phyloP scores from a whole-genome alignment of 768 basidiomycete species.

The Collybiopsis confluens region DNA sequence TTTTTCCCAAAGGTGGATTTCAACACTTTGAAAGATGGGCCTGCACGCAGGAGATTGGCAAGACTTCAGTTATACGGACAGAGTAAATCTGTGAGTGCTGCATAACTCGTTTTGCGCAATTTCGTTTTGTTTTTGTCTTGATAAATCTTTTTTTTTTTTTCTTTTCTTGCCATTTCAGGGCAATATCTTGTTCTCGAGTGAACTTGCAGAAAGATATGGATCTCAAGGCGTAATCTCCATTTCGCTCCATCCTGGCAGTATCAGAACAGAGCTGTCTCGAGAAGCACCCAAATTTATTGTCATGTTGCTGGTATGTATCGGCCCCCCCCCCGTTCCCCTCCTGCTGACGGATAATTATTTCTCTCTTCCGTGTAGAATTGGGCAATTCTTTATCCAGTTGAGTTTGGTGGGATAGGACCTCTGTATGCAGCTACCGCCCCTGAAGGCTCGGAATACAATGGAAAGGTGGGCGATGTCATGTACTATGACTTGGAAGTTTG shows the following conservation, averaged over 20 bases:
- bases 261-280: slow-evolving; percentile 12
- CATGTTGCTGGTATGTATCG: slow-evolving; percentile 7
- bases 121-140: not conserved
- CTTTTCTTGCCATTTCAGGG: slow-evolving; percentile 25
- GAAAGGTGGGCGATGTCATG: slow-evolving; percentile 26
- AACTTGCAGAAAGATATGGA: slow-evolving; percentile 37
- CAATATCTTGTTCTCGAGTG: slow-evolving; percentile 39
- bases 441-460: slow-evolving; percentile 28
- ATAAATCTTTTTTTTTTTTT: not conserved
- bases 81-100: slow-evolving; percentile 20
- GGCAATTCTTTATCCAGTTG: slow-evolving; percentile 3
- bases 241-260: slow-evolving; percentile 37
- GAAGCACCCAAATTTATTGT: not conserved
- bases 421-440: slow-evolving; percentile 36
- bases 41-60: slow-evolving; percentile 13
- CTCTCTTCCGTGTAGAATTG: not conserved
- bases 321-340: not conserved
- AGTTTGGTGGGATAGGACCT: slow-evolving; percentile 32
- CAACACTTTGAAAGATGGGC: slow-evolving; percentile 19
- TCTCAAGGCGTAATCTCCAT: slow-evolving; percentile 38
- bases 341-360: not conserved
- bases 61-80: slow-evolving; percentile 12
- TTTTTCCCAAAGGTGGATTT: slow-evolving; percentile 10
- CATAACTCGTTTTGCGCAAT: too few relatives aligned
- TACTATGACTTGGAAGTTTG: too few relatives aligned